A percentile compares a stretch with the other conserved stretches of the same genome.
phyloP scores from a whole-genome alignment of 2,329 filamentous ascomycete species.

The Camillea tinctor region DNA sequence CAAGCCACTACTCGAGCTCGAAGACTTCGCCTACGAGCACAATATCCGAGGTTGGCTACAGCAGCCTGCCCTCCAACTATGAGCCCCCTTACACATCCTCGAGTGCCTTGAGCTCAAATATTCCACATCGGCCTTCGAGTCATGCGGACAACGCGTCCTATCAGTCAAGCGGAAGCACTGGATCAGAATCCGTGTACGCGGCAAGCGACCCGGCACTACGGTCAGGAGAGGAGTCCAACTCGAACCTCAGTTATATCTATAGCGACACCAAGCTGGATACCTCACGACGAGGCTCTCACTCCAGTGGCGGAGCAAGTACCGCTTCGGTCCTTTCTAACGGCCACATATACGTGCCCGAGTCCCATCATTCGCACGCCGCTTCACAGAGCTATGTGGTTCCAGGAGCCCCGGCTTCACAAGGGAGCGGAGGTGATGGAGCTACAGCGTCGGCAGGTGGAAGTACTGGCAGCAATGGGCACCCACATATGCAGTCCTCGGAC shows the following conservation, averaged over 20 bases:
- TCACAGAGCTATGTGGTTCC: conserved; percentile 23
- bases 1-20: conserved; percentile 21
- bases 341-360: conserved; percentile 34
- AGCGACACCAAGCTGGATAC: conserved; percentile 25
- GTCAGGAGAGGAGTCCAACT: conserved; percentile 20
- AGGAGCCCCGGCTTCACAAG: conserved; percentile 12
- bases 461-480: conserved; percentile 21
- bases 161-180: conserved; percentile 7
- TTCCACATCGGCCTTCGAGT: conserved; percentile 16
- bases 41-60: conserved; percentile 29
- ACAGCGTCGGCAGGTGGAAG: conserved; percentile 1
- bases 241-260: conserved; percentile 29
- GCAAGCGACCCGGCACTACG: conserved; percentile 21
- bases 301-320: conserved; percentile 21
- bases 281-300: conserved; percentile 24
- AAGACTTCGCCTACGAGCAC: conserved; percentile 23
- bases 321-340: conserved; percentile 32
- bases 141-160: conserved; percentile 20
- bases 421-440: conserved; percentile 15
- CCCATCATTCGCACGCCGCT: conserved; percentile 21
- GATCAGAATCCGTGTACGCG: conserved; percentile 21
- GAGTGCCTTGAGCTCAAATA: conserved; percentile 13
- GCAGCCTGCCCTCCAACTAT: conserved; percentile 24
- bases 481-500: conserved; percentile 25
- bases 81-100: conserved; percentile 23